Conservation (phyloP, 352 stramenopile genomes). For the Phytophthora macrochlamydospora region DNA sequence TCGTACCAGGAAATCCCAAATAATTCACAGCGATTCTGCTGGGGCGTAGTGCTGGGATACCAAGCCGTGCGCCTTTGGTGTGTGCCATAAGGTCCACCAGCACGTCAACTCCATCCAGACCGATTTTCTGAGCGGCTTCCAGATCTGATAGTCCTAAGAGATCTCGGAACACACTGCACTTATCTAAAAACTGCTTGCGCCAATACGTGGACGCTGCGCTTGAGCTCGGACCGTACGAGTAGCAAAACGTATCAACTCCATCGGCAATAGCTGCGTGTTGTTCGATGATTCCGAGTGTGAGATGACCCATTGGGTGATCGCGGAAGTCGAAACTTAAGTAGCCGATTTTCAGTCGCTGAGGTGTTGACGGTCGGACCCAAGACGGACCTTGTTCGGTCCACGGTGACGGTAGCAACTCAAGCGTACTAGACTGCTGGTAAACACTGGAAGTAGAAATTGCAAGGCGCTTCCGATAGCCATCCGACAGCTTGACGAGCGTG, state of each 20-base stretch:
- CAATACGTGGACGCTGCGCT: constrained; percentile 61
- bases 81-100: constrained; percentile 93
- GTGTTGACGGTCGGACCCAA: constrained; percentile 24
- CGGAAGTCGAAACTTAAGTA: constrained; percentile 92
- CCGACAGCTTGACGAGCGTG: constrained; percentile 60
- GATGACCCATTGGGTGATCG: constrained; percentile 93
- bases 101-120: constrained; percentile 71
- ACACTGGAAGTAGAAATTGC: constrained; percentile 31
- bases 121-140: constrained; percentile 57
- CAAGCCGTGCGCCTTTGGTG: constrained; percentile 80
- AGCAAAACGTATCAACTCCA: constrained; percentile 59
- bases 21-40: constrained; percentile 87
- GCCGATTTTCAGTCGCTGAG: constrained; percentile 65
- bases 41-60: constrained; percentile 64
- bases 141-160: constrained; percentile 55
- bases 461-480: constrained; percentile 53
- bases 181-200: constrained; percentile 54
- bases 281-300: constrained; percentile 87
- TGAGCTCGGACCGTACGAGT: constrained; percentile 81
- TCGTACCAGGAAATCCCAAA: constrained; percentile 91
- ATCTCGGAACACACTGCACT: constrained; percentile 71
- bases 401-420: constrained; percentile 34
- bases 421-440: constrained; percentile 44
- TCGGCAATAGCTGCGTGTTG: constrained; percentile 53
- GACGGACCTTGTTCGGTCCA: constrained; percentile 15